A percentile compares a stretch with the other conserved stretches of the same genome.
Conservation (phyloP, 768 basidiomycete species). For the Phylloporus arenicola region DNA sequence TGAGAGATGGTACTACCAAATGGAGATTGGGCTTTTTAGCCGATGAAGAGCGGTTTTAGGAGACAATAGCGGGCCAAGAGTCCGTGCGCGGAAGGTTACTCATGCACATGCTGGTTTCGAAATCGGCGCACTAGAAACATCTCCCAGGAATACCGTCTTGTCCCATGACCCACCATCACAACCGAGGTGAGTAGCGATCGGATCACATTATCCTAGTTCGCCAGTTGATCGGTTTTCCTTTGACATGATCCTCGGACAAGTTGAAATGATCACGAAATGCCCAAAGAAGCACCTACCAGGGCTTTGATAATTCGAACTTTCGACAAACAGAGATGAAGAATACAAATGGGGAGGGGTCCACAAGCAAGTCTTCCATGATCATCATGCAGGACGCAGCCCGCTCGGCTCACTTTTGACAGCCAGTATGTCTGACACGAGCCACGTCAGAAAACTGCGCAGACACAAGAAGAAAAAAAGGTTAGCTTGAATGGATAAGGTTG, state of each 20-base stretch:
- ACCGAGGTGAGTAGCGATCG: not conserved
- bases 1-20: no score
- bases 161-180: not conserved
- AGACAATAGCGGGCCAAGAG: conserved; percentile 40
- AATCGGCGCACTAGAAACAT: not conserved
- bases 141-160: not conserved
- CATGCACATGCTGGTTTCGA: conserved; percentile 1
- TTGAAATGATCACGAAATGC: not conserved
- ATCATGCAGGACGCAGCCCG: not conserved
- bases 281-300: not conserved
- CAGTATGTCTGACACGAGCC: not conserved
- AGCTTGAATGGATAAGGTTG: not conserved
- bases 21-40: conserved; percentile 18
- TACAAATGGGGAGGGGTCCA: not conserved
- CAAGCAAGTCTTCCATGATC: not conserved
- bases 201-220: not conserved
- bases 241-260: conserved; percentile 3
- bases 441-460: not conserved
- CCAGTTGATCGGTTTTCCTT: not conserved
- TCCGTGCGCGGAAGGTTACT: conserved; percentile 3
- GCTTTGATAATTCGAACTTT: not conserved
- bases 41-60: conserved; percentile 33
- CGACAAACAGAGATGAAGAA: not conserved
- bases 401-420: not conserved
- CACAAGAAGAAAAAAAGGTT: not conserved